These are phyloP conservation scores for Exobasidium cylindrosporum DNA, from an alignment of 1,284 basidiomycete species.

Conservation along the genomic window DNA sequence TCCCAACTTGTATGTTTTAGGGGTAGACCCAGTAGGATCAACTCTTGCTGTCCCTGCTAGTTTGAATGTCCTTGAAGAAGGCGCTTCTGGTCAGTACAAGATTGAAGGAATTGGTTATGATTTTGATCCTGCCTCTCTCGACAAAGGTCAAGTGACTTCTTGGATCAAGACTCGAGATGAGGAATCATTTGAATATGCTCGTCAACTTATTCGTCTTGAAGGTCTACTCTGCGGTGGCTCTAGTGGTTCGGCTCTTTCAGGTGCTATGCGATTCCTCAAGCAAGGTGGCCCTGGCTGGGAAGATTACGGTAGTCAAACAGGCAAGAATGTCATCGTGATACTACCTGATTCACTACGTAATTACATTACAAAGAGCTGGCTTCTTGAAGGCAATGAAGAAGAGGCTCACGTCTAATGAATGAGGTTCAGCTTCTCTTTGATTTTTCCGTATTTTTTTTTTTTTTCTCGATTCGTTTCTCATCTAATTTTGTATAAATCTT, in stretches of 20 bases:
- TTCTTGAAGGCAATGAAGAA: slow-evolving; percentile 37
- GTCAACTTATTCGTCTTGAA: slow-evolving; percentile 77
- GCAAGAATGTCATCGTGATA: slow-evolving; percentile 82
- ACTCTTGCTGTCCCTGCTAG: slow-evolving; percentile 72
- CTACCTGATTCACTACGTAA: slow-evolving; percentile 89
- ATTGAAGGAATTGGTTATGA: slow-evolving; percentile 83
- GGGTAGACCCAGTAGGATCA: slow-evolving; percentile 88
- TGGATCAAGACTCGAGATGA: slow-evolving; percentile 87
- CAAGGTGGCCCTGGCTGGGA: slow-evolving; percentile 64
- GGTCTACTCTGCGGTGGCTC: slow-evolving; percentile 89
- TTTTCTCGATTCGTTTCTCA: background rate
- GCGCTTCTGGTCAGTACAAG: slow-evolving; percentile 67
- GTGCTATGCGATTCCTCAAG: slow-evolving; percentile 73
- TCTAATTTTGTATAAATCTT: background rate
- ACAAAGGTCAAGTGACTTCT: slow-evolving; percentile 39
- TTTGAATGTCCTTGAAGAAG: slow-evolving; percentile 62
- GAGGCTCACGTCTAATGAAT: slow-evolving; percentile 14
- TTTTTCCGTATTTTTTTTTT: background rate
- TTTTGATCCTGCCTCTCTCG: slow-evolving; percentile 43
- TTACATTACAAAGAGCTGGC: slow-evolving; percentile 79
- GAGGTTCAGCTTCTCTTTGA: background rate
- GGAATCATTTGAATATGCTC: slow-evolving; percentile 74
- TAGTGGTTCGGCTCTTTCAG: slow-evolving; percentile 78
- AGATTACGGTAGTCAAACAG: slow-evolving; percentile 66
- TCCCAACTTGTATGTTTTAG: slow-evolving; percentile 63